A percentile compares a stretch with the other conserved stretches of the same genome.
These are phyloP conservation scores for Kurtzmaniella quercitrusa DNA, from an alignment of 1,139 yeast genomes.

Conservation along the genomic window DNA sequence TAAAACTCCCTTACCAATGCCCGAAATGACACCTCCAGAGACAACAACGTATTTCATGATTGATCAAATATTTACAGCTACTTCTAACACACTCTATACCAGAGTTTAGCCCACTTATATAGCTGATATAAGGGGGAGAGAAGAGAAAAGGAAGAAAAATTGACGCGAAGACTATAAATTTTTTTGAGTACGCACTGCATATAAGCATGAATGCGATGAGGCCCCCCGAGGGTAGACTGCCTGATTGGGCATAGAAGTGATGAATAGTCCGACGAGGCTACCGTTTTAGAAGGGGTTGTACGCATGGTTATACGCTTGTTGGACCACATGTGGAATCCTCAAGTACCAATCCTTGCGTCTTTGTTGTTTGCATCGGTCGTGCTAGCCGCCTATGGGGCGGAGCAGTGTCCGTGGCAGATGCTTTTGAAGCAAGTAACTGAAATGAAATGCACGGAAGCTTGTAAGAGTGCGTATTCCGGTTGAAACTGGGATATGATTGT, in stretches of 20 bases:
- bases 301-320: not conserved
- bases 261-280: no score
- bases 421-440: not conserved
- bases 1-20: constrained; percentile 97
- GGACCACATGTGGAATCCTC: constrained; percentile 11
- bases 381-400: not conserved
- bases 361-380: not conserved
- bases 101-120: constrained; percentile 42
- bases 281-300: no score
- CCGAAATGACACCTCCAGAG: constrained; percentile 98
- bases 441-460: no score
- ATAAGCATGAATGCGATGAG: constrained; percentile 7
- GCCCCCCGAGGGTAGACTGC: constrained; percentile 17
- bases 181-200: constrained; percentile 12
- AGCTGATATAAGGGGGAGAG: constrained; percentile 48
- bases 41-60: constrained; percentile 97
- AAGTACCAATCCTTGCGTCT: constrained; percentile 1
- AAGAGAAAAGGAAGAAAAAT: constrained; percentile 16
- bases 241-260: constrained; percentile 22
- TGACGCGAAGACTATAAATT: constrained; percentile 4
- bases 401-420: not conserved
- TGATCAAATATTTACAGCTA: not conserved
- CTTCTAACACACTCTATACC: not conserved
- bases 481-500: no score
- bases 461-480: no score